Evolutionary conservation across 331 rosid genomes (phyloP).

Genomic region (Malus hybrid): DNA sequence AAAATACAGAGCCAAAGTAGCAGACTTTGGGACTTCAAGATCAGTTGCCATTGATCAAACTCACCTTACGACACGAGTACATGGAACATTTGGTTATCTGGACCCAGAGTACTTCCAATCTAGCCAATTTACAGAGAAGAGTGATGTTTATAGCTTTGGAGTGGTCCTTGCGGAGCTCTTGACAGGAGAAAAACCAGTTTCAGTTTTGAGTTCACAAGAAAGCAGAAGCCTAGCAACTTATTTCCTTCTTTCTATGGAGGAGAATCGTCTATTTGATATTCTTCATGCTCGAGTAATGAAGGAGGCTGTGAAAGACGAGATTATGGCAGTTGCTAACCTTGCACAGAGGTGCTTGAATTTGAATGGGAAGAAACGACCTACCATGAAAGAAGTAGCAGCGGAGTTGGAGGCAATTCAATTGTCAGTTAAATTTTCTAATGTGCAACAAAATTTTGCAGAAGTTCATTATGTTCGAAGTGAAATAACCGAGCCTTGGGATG

Average conservation of each 20-base stretch:
- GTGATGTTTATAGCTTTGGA: slow-evolving; percentile 24
- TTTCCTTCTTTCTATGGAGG: slow-evolving; percentile 3
- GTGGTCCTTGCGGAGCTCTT: slow-evolving; percentile 21
- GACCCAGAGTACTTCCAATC: slow-evolving; percentile 21
- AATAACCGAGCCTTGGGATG: not conserved
- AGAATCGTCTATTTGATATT: slow-evolving; percentile 7
- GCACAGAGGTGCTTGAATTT: slow-evolving; percentile 12
- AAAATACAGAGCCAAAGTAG: slow-evolving; percentile 16
- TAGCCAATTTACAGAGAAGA: slow-evolving; percentile 17
- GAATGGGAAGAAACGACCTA: slow-evolving; percentile 15
- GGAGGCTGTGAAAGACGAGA: not conserved
- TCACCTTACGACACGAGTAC: slow-evolving; percentile 15
- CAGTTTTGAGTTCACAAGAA: not conserved
- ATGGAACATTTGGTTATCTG: slow-evolving; percentile 19
- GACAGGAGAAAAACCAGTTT: slow-evolving; percentile 8
- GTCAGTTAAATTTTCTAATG: not conserved
- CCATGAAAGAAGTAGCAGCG: slow-evolving; percentile 15
- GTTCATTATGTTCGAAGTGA: not conserved
- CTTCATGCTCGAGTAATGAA: slow-evolving; percentile 1
- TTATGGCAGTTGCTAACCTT: slow-evolving; percentile 10
- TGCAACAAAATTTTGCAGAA: not conserved
- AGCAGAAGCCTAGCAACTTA: slow-evolving; percentile 13
- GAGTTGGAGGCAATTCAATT: slow-evolving; percentile 7
- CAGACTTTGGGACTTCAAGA: slow-evolving; percentile 27
- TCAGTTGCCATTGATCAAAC: slow-evolving; percentile 12